phyloP scores from a whole-genome alignment of 257 asterid genomes.

The Salvia rosmarinus region DNA sequence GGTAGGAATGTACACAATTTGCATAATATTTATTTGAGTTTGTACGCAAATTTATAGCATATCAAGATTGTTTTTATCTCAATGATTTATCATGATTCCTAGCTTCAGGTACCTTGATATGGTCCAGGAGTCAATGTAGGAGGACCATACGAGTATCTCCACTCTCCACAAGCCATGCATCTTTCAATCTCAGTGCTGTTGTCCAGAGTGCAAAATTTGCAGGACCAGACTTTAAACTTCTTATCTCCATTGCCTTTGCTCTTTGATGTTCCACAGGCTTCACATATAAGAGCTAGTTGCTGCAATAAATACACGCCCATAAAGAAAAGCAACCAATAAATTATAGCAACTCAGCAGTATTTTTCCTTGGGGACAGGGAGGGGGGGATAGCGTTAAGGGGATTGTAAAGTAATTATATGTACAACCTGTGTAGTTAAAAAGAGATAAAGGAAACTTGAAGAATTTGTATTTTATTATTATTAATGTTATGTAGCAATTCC shows the following conservation, averaged over 20 bases:
- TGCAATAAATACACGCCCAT: conserved; percentile 36
- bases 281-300: conserved; percentile 60
- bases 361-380: neutral
- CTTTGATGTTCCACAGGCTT: conserved; percentile 65
- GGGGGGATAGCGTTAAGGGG: too few relatives aligned
- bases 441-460: neutral
- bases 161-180: conserved; percentile 82
- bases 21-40: neutral
- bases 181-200: conserved; percentile 54
- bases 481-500: neutral
- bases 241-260: conserved; percentile 36
- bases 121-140: conserved; percentile 53
- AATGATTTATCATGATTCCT: conserved; percentile 6
- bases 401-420: too few relatives aligned
- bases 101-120: conserved; percentile 49
- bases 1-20: conserved; percentile 1
- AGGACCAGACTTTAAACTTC: conserved; percentile 59
- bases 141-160: conserved; percentile 89
- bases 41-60: neutral
- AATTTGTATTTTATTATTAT: too few relatives aligned
- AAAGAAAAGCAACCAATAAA: neutral
- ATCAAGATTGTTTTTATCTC: neutral
- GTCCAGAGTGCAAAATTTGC: conserved; percentile 84
- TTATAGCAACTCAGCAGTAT: neutral
- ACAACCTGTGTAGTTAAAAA: too few relatives aligned